Evolutionary conservation across 176 grass and related monocot genomes (phyloP), one percentile per base, ranked within the genome.

Genomic region (Carex pumila): DNA sequence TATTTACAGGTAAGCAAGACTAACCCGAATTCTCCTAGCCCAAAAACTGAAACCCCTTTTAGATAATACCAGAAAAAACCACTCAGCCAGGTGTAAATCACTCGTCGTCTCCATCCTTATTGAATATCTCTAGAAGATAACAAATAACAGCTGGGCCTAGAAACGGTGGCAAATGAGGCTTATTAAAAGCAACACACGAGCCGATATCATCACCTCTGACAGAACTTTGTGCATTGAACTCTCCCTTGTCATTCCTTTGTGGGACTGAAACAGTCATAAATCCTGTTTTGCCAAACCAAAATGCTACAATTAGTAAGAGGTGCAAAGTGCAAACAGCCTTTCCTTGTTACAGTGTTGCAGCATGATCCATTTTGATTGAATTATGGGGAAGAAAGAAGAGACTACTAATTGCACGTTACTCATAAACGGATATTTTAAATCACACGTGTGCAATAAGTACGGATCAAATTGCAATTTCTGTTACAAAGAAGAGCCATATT

Each of bases 151-250:
- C 19, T 1, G 91, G 85, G 34, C 94, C 94, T 45, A 97, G 77
- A 86, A 87, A 85, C 11, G 94, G 94, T 21, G 94, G 94, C 85
- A 91, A 75, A 36, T 82, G 83, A 17, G 92, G 94, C 11, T 87
- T 84, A 85, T 79, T 73, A 19, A 91, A 91, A 14, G 94, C 89
- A 43, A 93, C 87, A 19, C 89, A 74, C 17, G 87, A 91, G 53
- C 89, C 87, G 3, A 54, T 50, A 3, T 89, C 66, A 79, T 91
- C 87, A 41, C 92, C 79, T 49, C 84, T 88, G 29, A 71, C 1
- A n/a, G 71, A 55, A 18, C 41, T 39, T 29, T 59, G 68, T 30
- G 85, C 70, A 62, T 56, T 32, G 31, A 85, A 13, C 1, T 91
- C 69, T 69, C 87, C 70, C 21, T 85, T 89, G 32, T 86, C 85